Base-by-base conservation (phyloP, 2,329 filamentous ascomycete genomes). In the Trichoderma endophyticum region DNA sequence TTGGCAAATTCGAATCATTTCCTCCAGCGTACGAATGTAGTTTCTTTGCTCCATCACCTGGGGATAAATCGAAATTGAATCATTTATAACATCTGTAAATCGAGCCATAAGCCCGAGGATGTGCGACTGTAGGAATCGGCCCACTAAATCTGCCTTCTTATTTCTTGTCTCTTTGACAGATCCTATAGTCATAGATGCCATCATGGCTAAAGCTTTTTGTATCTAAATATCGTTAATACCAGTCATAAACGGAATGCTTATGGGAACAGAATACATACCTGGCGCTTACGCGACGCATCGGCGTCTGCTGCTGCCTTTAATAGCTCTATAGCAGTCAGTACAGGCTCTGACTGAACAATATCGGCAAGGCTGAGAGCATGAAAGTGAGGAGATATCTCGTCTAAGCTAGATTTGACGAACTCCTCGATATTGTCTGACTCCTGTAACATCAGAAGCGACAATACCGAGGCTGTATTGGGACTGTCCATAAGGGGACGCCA, bases 31-130 rank as follows among this genome's bases (percentile, higher is more conserved):
- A 74, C 89, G 89, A 9, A 99, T 89, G 76, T 91, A 94, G 72
- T 92, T 88, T 71, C 89, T 89, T 77, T 94, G 93, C 78, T 98
- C 94, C 61, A 86, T 77, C 79, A 87, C 76, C 82, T 84, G 74
- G 82, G 87, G 88, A 72, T 87, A 85, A 24, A 86, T 82, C 51
- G 84, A 83, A 39, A 82, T 78, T 14, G 86, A 84, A 78, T 93
- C 92, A 76, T 95, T 96, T 72, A 98, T 90, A 11, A 88, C 84
- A 69, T 95, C 91, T 0, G 93, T 93, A 75, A 98, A 90, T 43
- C 91, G 88, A 7, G 93, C 91, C 81, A 98, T 94, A 69, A 98
- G 90, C 6, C 94, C 95, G 7, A 99, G 87, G 39, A 97, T 90
- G 79, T 98, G 92, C 34, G 89, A 88, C 74, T 97, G 91, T 56